Evolutionary conservation across 2,329 filamentous ascomycete species (phyloP).

Genomic region (Aspergillus sp.): DNA sequence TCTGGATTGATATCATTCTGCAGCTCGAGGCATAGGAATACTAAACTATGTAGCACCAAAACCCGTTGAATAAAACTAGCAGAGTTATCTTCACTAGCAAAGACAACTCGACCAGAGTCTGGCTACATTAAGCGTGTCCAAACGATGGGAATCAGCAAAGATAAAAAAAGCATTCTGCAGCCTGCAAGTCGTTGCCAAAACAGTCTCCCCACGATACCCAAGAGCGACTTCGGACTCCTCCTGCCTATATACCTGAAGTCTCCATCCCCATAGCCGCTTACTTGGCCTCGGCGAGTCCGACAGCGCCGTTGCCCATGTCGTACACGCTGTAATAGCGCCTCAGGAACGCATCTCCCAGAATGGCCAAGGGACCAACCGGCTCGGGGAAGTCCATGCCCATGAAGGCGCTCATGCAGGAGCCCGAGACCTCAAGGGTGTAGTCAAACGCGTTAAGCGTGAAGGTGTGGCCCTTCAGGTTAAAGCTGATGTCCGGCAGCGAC

Average conservation of each 20-base stretch:
- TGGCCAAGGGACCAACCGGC: constrained; percentile 82
- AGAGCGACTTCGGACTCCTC: constrained; percentile 1
- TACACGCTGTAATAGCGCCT: constrained; percentile 74
- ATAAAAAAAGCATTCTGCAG: not conserved
- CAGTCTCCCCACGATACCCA: constrained; percentile 2
- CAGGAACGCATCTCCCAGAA: constrained; percentile 64
- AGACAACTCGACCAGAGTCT: too few species aligned
- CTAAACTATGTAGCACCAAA: too few species aligned
- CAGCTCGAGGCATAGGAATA: too few species aligned
- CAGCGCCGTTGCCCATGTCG: constrained; percentile 78
- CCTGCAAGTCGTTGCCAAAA: not conserved
- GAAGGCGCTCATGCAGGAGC: constrained; percentile 93
- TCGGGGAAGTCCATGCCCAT: constrained; percentile 90
- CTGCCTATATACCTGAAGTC: constrained; percentile 6
- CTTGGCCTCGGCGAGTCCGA: constrained; percentile 83
- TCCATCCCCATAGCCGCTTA: constrained; percentile 24
- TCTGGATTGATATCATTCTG: too few species aligned
- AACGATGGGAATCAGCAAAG: too few species aligned
- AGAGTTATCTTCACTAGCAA: too few species aligned
- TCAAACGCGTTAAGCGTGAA: constrained; percentile 83
- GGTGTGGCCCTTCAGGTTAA: constrained; percentile 82
- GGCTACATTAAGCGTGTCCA: too few species aligned
- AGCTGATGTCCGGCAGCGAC: constrained; percentile 79
- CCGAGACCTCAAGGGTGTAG: constrained; percentile 92
- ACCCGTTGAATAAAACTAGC: too few species aligned